These are phyloP conservation scores for Claviceps sp. DNA, from an alignment of 2,329 filamentous ascomycete genomes.

Conservation along the genomic window DNA sequence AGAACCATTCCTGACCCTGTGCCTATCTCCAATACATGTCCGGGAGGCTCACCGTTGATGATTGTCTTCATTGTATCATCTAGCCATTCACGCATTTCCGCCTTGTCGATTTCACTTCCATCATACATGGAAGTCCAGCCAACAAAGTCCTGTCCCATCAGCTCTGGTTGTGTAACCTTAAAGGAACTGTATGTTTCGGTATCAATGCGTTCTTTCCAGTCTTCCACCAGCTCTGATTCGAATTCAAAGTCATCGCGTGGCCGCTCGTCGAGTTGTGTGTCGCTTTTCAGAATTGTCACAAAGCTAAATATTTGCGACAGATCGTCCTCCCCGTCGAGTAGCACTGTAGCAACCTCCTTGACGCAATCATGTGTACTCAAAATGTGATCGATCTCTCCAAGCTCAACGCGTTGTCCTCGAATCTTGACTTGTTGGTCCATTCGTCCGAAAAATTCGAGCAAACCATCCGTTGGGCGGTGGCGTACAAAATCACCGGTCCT, in stretches of 20 bases:
- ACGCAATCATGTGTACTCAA: slow-evolving; percentile 8
- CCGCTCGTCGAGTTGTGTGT: background rate
- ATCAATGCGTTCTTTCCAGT: background rate
- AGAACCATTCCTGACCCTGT: slow-evolving; percentile 19
- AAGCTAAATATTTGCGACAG: slow-evolving; percentile 7
- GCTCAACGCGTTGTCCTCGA: slow-evolving; percentile 18
- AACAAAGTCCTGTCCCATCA: slow-evolving; percentile 15
- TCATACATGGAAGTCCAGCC: slow-evolving; percentile 21
- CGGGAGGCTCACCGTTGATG: slow-evolving; percentile 2
- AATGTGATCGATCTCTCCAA: slow-evolving; percentile 14
- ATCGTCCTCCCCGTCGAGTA: background rate
- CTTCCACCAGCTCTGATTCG: background rate
- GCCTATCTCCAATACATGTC: slow-evolving; percentile 16
- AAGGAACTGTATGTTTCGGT: background rate
- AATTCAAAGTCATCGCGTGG: background rate
- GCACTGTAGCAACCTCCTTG: slow-evolving; percentile 9
- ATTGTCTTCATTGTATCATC: slow-evolving; percentile 15
- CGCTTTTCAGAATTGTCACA: slow-evolving; percentile 4
- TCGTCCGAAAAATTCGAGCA: slow-evolving; percentile 16
- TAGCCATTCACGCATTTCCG: slow-evolving; percentile 20
- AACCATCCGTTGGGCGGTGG: slow-evolving; percentile 10
- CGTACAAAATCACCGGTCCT: slow-evolving; percentile 16
- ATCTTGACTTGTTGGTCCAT: slow-evolving; percentile 18
- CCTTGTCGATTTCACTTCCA: slow-evolving; percentile 12
- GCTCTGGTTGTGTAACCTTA: slow-evolving; percentile 1